Conservation (phyloP, 805 yeast genomes). For the Maudiozyma serrabonitensis region DNA sequence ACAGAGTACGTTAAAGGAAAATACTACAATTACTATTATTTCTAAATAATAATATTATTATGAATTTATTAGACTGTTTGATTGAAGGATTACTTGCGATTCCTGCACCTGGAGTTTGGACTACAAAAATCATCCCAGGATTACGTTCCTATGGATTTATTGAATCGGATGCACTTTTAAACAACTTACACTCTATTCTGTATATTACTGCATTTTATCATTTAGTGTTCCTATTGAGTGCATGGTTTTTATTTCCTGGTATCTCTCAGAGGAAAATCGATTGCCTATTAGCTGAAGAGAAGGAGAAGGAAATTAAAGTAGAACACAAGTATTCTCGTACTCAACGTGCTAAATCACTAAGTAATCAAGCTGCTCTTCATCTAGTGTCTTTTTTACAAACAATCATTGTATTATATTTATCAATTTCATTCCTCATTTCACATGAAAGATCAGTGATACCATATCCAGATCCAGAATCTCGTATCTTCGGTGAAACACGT, state of each 20-base stretch:
- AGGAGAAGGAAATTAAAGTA: conserved; percentile 3
- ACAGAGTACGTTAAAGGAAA: too few species aligned
- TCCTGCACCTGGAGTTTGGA: conserved; percentile 13
- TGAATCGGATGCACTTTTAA: conserved; percentile 14
- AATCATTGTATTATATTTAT: conserved; percentile 45
- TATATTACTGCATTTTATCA: conserved; percentile 27
- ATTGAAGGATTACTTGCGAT: conserved; percentile 12
- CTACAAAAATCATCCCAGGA: conserved; percentile 10
- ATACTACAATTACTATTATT: too few species aligned
- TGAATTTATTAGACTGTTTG: neutral
- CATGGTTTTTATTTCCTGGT: conserved; percentile 22
- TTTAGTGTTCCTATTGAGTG: conserved; percentile 19
- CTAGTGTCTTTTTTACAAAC: conserved; percentile 82
- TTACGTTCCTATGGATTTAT: conserved; percentile 9
- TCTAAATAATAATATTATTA: neutral
- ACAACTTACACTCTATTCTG: conserved; percentile 23
- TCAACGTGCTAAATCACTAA: conserved; percentile 10
- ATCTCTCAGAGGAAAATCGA: conserved; percentile 10
- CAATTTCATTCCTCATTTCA: conserved; percentile 12
- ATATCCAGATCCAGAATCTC: conserved; percentile 13
- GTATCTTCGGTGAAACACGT: conserved; percentile 20
- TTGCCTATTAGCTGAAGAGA: conserved; percentile 5
- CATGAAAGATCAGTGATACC: conserved; percentile 4
- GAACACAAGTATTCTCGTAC: conserved; percentile 5
- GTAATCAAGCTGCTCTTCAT: conserved; percentile 37